phyloP scores from a whole-genome alignment of 2,329 filamentous ascomycete species.

The Thielaviopsis musarum region DNA sequence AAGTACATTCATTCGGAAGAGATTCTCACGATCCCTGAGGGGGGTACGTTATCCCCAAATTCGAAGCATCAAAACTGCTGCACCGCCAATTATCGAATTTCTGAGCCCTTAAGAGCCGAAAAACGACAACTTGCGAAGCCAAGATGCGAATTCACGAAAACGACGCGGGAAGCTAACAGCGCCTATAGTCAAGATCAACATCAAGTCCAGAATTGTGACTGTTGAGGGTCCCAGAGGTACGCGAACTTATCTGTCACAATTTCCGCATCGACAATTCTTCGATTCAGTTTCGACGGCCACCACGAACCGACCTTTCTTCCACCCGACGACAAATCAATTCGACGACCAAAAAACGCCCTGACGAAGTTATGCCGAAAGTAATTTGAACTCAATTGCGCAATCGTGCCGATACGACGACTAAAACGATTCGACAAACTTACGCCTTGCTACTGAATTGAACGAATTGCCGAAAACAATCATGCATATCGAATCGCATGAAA shows the following conservation, averaged over 20 bases:
- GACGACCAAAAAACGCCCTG: background rate
- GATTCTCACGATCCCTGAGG: conserved; percentile 86
- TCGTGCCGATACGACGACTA: background rate
- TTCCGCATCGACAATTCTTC: conserved; percentile 1
- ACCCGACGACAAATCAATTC: background rate
- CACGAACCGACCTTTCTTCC: background rate
- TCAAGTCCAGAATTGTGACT: conserved; percentile 92
- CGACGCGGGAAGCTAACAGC: background rate
- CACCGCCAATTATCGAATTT: conserved; percentile 14
- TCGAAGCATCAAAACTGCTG: conserved; percentile 1
- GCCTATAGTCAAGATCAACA: conserved; percentile 76
- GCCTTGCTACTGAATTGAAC: background rate
- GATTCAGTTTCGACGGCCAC: background rate
- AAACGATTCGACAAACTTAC: background rate
- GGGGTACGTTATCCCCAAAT: conserved; percentile 51
- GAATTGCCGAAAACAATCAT: background rate
- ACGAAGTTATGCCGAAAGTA: background rate
- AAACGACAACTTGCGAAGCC: background rate
- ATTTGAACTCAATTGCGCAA: background rate
- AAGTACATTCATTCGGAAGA: conserved; percentile 99
- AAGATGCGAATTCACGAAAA: background rate
- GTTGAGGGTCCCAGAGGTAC: conserved; percentile 91
- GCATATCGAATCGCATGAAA: background rate
- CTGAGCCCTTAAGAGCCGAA: conserved; percentile 6
- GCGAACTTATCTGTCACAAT: conserved; percentile 16